Percentiles rank a stretch among this genome's conserved stretches.
phyloP scores from a whole-genome alignment of 2,329 filamentous ascomycete species.

The Fulvia fulva region DNA sequence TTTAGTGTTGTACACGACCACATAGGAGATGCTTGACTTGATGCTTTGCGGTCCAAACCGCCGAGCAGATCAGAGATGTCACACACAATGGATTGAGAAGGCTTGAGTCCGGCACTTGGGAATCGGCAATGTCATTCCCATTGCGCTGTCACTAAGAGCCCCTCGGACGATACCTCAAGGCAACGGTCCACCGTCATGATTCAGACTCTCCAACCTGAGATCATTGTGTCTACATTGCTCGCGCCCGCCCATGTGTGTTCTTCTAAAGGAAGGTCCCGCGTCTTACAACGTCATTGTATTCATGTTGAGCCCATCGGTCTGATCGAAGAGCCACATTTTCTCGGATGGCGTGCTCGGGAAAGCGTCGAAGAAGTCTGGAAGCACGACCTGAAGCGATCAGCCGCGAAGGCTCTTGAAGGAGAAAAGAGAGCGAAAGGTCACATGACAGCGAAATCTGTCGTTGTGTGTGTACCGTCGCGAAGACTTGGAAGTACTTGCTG shows the following conservation, averaged over 20 bases:
- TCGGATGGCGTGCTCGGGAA: background rate
- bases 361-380: background rate
- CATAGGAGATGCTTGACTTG: background rate
- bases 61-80: background rate
- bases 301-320: background rate
- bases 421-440: background rate
- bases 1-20: background rate
- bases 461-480: background rate
- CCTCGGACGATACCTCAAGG: no score
- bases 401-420: background rate
- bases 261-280: no score
- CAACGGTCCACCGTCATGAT: no score
- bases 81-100: background rate
- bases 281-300: background rate
- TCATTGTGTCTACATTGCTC: no score
- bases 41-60: background rate
- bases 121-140: background rate
- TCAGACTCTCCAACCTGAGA: no score
- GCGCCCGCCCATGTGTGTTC: no score
- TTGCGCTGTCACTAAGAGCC: no score
- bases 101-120: background rate
- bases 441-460: background rate
- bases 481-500: background rate
- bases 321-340: background rate
- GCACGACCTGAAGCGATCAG: background rate